Evolutionary conservation across 2,329 filamentous ascomycete species (phyloP).

Genomic region (Fusarium sp.): DNA sequence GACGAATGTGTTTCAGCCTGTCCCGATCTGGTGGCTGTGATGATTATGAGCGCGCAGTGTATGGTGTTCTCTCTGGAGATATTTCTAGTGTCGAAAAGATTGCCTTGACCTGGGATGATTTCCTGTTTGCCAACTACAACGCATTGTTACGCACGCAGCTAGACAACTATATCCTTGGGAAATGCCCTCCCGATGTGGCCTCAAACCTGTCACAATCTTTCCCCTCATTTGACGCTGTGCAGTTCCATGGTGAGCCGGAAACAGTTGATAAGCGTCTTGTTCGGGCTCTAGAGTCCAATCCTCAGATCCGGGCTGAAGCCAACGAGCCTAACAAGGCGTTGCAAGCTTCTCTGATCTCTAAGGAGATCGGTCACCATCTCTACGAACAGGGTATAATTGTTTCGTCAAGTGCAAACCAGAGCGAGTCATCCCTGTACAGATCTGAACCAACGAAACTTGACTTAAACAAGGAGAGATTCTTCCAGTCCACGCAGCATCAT

Average conservation of each 20-base stretch:
- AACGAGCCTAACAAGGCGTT: conserved; percentile 77
- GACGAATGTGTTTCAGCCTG: conserved; percentile 79
- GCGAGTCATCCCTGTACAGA: conserved; percentile 48
- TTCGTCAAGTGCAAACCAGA: conserved; percentile 44
- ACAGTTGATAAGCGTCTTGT: conserved; percentile 71
- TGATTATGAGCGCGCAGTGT: conserved; percentile 88
- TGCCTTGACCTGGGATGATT: conserved; percentile 86
- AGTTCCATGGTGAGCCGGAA: conserved; percentile 69
- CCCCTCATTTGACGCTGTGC: conserved; percentile 72
- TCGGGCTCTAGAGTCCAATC: conserved; percentile 68
- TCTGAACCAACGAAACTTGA: conserved; percentile 47
- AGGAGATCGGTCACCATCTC: conserved; percentile 69
- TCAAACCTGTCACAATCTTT: conserved; percentile 70
- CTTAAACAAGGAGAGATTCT: conserved; percentile 61
- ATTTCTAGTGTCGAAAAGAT: conserved; percentile 80
- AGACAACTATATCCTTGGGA: conserved; percentile 73
- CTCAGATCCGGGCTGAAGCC: conserved; percentile 69
- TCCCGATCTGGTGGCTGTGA: conserved; percentile 77
- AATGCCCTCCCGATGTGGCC: conserved; percentile 66
- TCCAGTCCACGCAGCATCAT: conserved; percentile 69
- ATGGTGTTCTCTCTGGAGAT: conserved; percentile 90
- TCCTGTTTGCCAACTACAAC: conserved; percentile 89
- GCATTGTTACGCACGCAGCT: conserved; percentile 85
- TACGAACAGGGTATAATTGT: conserved; percentile 67
- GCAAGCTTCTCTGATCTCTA: conserved; percentile 79